These are phyloP conservation scores for Exutisphaerella laricina DNA, from an alignment of 2,329 filamentous ascomycete genomes.

Conservation along the genomic window DNA sequence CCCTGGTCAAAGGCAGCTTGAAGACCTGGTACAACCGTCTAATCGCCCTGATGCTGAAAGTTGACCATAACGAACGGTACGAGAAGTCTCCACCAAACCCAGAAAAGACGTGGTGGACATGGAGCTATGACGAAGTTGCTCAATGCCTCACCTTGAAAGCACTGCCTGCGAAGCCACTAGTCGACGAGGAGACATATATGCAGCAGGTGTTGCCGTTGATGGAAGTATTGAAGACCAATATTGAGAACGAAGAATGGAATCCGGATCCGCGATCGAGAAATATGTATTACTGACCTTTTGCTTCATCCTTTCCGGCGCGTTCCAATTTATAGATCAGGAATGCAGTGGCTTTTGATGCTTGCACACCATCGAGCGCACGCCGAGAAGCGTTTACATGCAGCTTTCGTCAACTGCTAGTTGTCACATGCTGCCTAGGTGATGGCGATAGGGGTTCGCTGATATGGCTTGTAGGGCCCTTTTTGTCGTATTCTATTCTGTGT, in stretches of 20 bases:
- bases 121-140: conserved; percentile 30
- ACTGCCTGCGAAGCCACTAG: conserved; percentile 23
- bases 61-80: conserved; percentile 39
- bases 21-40: conserved; percentile 37
- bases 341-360: background rate
- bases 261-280: conserved; percentile 32
- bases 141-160: conserved; percentile 32
- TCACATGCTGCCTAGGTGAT: background rate
- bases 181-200: conserved; percentile 38
- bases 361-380: background rate
- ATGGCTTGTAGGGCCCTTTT: too few relatives aligned
- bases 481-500: too few relatives aligned
- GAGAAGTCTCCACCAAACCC: conserved; percentile 28
- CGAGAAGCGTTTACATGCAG: background rate
- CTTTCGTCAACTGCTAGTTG: background rate
- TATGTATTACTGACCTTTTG: conserved; percentile 12
- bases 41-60: conserved; percentile 37
- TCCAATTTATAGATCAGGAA: too few relatives aligned
- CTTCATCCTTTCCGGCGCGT: too few relatives aligned
- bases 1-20: conserved; percentile 35
- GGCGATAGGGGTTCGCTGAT: too few relatives aligned
- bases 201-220: conserved; percentile 34
- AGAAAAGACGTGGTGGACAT: conserved; percentile 38
- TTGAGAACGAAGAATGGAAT: conserved; percentile 36
- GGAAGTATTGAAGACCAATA: conserved; percentile 32